Evolutionary conservation across 2,329 filamentous ascomycete species (phyloP).

Genomic region (Alternaria atra): DNA sequence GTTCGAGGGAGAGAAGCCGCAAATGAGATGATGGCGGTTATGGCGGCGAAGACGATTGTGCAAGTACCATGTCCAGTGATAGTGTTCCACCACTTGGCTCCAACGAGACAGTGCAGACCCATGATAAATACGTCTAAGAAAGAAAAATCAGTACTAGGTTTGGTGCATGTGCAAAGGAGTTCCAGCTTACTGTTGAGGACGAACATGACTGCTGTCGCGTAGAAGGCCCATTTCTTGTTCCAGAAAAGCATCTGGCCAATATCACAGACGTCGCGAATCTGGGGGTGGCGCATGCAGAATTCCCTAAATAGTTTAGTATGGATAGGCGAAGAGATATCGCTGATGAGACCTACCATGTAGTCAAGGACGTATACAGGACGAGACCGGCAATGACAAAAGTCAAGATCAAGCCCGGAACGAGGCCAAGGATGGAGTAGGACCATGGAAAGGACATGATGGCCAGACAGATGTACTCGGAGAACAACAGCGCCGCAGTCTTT

Average conservation of each 20-base stretch:
- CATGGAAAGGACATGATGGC: conserved; percentile 95
- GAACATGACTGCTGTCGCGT: conserved; percentile 82
- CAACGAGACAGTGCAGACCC: conserved; percentile 83
- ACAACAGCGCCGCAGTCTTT: conserved; percentile 90
- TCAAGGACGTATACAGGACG: conserved; percentile 83
- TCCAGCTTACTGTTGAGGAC: conserved; percentile 89
- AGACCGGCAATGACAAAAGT: conserved; percentile 79
- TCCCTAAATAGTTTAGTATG: conserved; percentile 65
- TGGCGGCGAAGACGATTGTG: conserved; percentile 80
- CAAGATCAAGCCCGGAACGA: conserved; percentile 86
- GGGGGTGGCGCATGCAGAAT: conserved; percentile 89
- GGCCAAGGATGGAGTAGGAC: conserved; percentile 86
- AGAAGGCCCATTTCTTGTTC: conserved; percentile 77
- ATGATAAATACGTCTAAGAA: conserved; percentile 26
- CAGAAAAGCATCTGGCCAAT: conserved; percentile 96
- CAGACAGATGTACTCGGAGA: conserved; percentile 95
- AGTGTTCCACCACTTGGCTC: conserved; percentile 88
- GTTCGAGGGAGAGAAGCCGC: conserved; percentile 84
- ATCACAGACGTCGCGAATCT: conserved; percentile 91
- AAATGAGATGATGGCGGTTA: conserved; percentile 79
- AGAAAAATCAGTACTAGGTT: not conserved
- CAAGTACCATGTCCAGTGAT: conserved; percentile 78
- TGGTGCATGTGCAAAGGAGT: not conserved
- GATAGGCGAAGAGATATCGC: not conserved
- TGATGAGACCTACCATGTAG: conserved; percentile 63